Base-by-base conservation (phyloP, 805 yeast species). In the Candida sonorensis region DNA sequence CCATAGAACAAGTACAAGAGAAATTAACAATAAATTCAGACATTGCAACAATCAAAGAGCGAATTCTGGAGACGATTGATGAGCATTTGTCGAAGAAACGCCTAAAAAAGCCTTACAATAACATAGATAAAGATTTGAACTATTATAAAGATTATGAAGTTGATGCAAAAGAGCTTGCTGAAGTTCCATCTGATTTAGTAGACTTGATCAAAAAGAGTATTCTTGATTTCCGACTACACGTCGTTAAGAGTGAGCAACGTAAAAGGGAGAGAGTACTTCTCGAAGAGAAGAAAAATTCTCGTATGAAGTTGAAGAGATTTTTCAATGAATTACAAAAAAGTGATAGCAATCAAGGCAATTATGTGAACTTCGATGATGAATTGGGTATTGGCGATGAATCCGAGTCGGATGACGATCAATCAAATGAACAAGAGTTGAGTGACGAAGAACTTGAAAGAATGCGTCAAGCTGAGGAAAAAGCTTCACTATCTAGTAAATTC, bases 141-240 rank as follows among this genome's bases (percentile, higher is more conserved):
- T 31, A 29, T 18, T 38, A 48, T 17, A 37, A 40, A 10, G 42
- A 40, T 3, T 77, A 78, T 47, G 63, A 66, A 33, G 70, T 78
- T 20, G 81, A 78, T 46, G 62, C 66, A n/a, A 56, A 60, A 28
- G 83, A 77, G 44, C 50, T 78, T 33, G 56, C 64, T 10, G 83
- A 74, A 41, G 68, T 77, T 4, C 82, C 84, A 2, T 52, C 56
- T 16, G 69, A 69, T 17, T 58, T 72, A 61, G 51, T 69, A 27
- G 77, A 74, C 14, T 59, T 57, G n/a, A 69, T 77, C 23, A 67
- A 62, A 13, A 62, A 64, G 34, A 75, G 72, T 36, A 67, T 78
- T 35, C 61, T 75, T 36, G 69, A 66, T 38, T 78, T 78, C 47
- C 55, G 84, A 45, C 58, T 75, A 15, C 66, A 65, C 26, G 78